phyloP scores from a whole-genome alignment of 2,329 filamentous ascomycete species.

The Apiospora koreana region DNA sequence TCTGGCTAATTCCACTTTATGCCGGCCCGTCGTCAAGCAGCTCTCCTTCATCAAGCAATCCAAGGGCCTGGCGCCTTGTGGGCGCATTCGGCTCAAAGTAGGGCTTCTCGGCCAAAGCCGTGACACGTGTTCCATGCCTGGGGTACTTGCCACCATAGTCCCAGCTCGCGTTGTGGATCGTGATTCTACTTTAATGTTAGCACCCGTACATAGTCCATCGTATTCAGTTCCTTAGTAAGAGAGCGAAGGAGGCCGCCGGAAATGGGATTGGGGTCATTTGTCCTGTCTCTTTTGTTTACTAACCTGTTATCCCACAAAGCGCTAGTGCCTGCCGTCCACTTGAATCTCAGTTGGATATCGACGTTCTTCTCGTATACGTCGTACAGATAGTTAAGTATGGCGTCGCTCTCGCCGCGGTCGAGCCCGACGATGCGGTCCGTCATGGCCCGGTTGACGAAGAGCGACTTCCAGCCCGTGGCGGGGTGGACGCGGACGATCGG shows the following conservation, averaged over 20 bases:
- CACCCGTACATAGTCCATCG: neutral
- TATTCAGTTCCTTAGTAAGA: neutral
- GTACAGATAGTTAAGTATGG: conserved; percentile 66
- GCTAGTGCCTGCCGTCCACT: conserved; percentile 67
- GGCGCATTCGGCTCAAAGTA: conserved; percentile 66
- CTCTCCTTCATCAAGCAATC: conserved; percentile 61
- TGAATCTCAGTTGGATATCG: conserved; percentile 72
- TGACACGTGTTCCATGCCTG: conserved; percentile 72
- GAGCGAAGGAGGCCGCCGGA: neutral
- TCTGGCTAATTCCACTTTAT: neutral
- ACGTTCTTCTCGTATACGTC: conserved; percentile 70
- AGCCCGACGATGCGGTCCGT: conserved; percentile 69
- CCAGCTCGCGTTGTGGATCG: conserved; percentile 75
- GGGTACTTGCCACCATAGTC: conserved; percentile 69
- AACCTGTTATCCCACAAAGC: conserved; percentile 72
- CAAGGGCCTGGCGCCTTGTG: conserved; percentile 66
- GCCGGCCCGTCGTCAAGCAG: conserved; percentile 28
- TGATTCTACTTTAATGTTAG: conserved; percentile 49
- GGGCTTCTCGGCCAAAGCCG: conserved; percentile 70
- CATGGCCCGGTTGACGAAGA: conserved; percentile 73
- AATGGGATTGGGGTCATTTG: neutral
- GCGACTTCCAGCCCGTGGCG: conserved; percentile 72
- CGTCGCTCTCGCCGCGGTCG: conserved; percentile 68
- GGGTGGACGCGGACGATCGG: conserved; percentile 71
- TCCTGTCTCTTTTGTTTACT: conserved; percentile 22